Evolutionary conservation across 1,139 yeast species (phyloP).

Genomic region (Suhomyces wounanorum): DNA sequence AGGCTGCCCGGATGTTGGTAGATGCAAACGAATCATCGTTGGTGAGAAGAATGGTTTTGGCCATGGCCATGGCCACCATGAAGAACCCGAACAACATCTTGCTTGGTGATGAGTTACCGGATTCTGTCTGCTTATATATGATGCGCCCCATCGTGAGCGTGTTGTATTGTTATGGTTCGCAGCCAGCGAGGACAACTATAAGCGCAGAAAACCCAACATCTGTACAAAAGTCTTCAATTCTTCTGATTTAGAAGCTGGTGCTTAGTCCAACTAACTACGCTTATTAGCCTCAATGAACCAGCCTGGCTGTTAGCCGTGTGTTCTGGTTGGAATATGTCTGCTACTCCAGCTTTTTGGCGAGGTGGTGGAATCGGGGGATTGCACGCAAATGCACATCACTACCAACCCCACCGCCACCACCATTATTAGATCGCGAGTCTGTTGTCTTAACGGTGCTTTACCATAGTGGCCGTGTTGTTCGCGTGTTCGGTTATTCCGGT

Average conservation of each 20-base stretch:
- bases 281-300: not conserved
- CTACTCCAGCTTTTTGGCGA: not conserved
- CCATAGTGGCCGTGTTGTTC: not conserved
- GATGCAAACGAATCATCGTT: conserved; percentile 38
- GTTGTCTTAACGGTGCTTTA: not conserved
- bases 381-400: not conserved
- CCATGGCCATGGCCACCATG: conserved; percentile 7
- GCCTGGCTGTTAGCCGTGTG: no score
- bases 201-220: not conserved
- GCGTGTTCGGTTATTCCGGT: not conserved
- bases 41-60: conserved; percentile 32
- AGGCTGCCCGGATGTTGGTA: conserved; percentile 36
- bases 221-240: not conserved
- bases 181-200: not conserved
- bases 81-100: conserved; percentile 6
- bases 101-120: not conserved
- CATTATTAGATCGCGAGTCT: not conserved
- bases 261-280: not conserved
- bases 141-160: not conserved
- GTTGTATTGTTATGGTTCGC: conserved; percentile 4
- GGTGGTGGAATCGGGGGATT: not conserved
- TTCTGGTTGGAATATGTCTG: no score
- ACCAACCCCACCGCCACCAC: not conserved
- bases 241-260: no score
- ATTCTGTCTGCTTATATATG: not conserved